Evolutionary conservation across 768 basidiomycete species (phyloP).

Genomic region (Pleurotus tuoliensis): DNA sequence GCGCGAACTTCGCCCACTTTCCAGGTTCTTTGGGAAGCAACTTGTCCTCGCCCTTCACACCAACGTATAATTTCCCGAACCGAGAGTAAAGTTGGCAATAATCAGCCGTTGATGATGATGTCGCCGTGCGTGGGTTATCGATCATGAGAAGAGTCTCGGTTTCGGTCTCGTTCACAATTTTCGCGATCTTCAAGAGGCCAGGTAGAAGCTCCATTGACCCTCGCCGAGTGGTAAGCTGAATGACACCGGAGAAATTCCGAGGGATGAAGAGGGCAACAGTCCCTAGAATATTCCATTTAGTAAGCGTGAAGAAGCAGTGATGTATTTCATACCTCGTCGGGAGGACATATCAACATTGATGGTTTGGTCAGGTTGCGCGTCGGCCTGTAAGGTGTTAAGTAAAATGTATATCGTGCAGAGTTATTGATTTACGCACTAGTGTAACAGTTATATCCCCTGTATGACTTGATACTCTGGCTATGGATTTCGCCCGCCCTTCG

Average conservation of each 20-base stretch:
- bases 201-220: constrained; percentile 26
- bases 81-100: constrained; percentile 35
- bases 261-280: constrained; percentile 24
- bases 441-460: constrained; percentile 35
- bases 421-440: constrained; percentile 25
- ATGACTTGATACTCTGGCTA: constrained; percentile 31
- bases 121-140: constrained; percentile 19
- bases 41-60: constrained; percentile 37
- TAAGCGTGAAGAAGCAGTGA: background rate
- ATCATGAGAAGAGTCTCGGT: constrained; percentile 36
- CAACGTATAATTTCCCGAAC: constrained; percentile 37
- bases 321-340: background rate
- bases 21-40: constrained; percentile 25
- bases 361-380: background rate
- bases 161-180: constrained; percentile 23
- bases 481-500: constrained; percentile 25
- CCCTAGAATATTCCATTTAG: constrained; percentile 12
- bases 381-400: too few relatives aligned
- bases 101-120: constrained; percentile 21
- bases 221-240: constrained; percentile 21
- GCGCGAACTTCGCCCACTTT: constrained; percentile 37
- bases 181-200: constrained; percentile 20
- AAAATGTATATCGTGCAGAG: background rate
- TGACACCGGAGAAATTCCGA: constrained; percentile 23
- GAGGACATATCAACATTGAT: constrained; percentile 10